Base-by-base conservation (phyloP, 1,284 basidiomycete genomes). In the Trichosporon sp. region DNA sequence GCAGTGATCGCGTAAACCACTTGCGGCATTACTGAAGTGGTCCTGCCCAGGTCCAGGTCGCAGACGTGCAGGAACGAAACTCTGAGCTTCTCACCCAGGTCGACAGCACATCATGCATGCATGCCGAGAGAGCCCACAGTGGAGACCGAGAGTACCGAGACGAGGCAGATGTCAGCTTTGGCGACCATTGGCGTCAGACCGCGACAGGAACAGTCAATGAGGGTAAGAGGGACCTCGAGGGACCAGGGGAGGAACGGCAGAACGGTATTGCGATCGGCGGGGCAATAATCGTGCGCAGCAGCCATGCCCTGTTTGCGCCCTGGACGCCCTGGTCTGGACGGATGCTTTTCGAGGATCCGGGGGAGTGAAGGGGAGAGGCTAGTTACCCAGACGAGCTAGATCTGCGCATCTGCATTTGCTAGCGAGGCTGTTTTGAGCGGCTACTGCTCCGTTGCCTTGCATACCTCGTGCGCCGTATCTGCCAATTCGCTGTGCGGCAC, bases 281-380 rank as follows among this genome's bases (percentile, higher is more conserved):
- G 43, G 43, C 43, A 46, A 46, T 46, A 46, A n/a, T 46, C 43
- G 43, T 46, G 43, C 43, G 43, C 43, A 46, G 43, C 43, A 46
- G 43, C 43, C 43, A 14, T 46, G 43, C 43, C 43, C 43, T 26
- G 26, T 46, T 16, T 4, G 5, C 16, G 43, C 43, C 43, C 16
- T 46, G 43, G 5, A 4, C 16, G 43, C 43, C 43, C 43, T 46
- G 43, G 43, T 10, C 16, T n/a, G 43, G 43, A n/a, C 43, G 43
- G 43, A 46, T 46, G 43, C 43, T 46, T 46, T 46, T 46, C 43
- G 16, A 46, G 43, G 5, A 40, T 12, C 38, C 38, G 38, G 11
- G 38, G 38, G 11, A 12, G 2, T 10, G 2, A 46, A 46, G 43
- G 43, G 43, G 10, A 4, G 43, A 46, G 43, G 43, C n/a, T 46